Evolutionary conservation across 148 eudicot species (phyloP).

Genomic region (Limonium bicolor): DNA sequence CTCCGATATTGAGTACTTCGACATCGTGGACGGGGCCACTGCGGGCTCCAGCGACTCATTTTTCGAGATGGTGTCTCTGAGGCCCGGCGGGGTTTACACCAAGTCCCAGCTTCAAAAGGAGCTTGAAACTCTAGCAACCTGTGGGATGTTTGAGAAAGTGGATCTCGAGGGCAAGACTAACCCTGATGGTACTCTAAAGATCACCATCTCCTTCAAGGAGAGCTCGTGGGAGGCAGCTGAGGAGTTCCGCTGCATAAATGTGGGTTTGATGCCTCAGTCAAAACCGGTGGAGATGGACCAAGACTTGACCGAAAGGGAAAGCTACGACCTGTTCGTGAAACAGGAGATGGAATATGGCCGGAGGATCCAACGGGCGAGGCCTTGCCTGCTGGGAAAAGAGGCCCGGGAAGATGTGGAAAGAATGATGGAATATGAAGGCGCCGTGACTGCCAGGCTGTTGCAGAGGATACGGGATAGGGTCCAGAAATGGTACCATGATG

Average conservation of each 20-base stretch:
- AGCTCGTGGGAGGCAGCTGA: slow-evolving; percentile 74
- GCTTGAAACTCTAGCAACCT: slow-evolving; percentile 57
- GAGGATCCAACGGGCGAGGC: slow-evolving; percentile 57
- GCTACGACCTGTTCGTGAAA: slow-evolving; percentile 30
- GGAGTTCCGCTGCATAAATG: slow-evolving; percentile 64
- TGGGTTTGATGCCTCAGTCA: slow-evolving; percentile 72
- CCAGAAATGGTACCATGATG: slow-evolving; percentile 91
- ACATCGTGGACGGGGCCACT: slow-evolving; percentile 18
- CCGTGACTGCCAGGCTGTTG: slow-evolving; percentile 64
- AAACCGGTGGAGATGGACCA: slow-evolving; percentile 69
- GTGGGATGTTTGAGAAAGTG: slow-evolving; percentile 86
- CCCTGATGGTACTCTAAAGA: slow-evolving; percentile 51
- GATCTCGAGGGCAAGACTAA: slow-evolving; percentile 76
- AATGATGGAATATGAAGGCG: slow-evolving; percentile 52
- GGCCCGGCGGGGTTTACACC: slow-evolving; percentile 65
- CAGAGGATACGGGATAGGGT: slow-evolving; percentile 76
- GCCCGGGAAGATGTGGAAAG: slow-evolving; percentile 41
- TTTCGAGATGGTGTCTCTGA: slow-evolving; percentile 65
- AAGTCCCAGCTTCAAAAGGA: slow-evolving; percentile 77
- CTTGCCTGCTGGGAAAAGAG: slow-evolving; percentile 54
- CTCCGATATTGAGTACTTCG: slow-evolving; percentile 53
- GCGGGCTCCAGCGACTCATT: slow-evolving; percentile 74
- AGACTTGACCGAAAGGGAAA: slow-evolving; percentile 82
- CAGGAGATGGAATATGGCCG: slow-evolving; percentile 67
- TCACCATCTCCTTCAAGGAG: slow-evolving; percentile 52